Percentiles rank a stretch among this genome's conserved stretches.
Conservation (phyloP, 352 stramenopile genomes). For the Globisporangium alternatum region DNA sequence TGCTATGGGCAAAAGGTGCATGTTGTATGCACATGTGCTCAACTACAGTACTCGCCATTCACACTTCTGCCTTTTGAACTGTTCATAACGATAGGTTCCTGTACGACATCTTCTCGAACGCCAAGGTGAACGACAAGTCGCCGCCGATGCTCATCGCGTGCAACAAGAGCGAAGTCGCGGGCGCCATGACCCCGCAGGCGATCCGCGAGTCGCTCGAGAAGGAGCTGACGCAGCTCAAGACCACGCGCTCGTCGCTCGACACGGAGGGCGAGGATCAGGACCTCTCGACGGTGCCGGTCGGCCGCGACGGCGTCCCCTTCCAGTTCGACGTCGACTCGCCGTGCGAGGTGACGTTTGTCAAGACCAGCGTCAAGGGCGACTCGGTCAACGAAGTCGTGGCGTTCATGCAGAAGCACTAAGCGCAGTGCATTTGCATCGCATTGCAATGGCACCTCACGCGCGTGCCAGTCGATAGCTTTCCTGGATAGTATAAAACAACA, state of each 20-base stretch:
- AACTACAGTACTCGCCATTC: not conserved
- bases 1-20: not conserved
- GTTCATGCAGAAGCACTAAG: constrained; percentile 78
- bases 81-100: constrained; percentile 42
- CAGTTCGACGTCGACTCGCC: constrained; percentile 79
- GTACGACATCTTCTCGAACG: constrained; percentile 85
- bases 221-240: constrained; percentile 85
- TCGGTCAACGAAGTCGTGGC: constrained; percentile 57
- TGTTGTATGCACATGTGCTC: not conserved
- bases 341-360: constrained; percentile 73
- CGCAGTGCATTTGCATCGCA: not conserved
- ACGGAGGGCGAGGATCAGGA: constrained; percentile 80
- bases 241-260: constrained; percentile 82
- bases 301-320: constrained; percentile 69
- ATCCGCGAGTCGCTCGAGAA: constrained; percentile 71
- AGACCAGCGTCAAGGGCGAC: constrained; percentile 66
- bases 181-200: constrained; percentile 40
- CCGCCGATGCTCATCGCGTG: constrained; percentile 73
- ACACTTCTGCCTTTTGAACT: not conserved
- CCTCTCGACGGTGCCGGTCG: constrained; percentile 62
- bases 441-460: not conserved
- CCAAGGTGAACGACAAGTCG: constrained; percentile 76
- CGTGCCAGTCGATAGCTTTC: not conserved
- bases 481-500: constrained; percentile 8
- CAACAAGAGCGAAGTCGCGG: constrained; percentile 76